Percentiles rank a stretch among this genome's conserved stretches.
These are phyloP conservation scores for Trypanosoma scelopori DNA, from an alignment of 208 protist species.

Conservation along the genomic window DNA sequence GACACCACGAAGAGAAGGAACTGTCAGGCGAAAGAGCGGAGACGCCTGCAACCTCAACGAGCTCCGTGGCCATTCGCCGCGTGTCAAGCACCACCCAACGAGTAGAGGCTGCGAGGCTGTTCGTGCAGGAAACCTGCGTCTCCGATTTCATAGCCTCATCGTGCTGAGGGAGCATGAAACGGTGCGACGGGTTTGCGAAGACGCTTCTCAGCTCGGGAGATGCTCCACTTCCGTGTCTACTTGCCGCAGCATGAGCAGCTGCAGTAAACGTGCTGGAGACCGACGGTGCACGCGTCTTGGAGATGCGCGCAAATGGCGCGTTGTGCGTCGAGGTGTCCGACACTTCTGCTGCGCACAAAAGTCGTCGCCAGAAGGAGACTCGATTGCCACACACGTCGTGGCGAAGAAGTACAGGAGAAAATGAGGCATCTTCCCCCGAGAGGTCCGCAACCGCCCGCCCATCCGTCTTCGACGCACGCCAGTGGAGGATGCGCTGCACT, in stretches of 20 bases:
- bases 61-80: not conserved
- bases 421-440: not conserved
- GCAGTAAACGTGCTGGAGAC: too few relatives aligned
- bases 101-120: not conserved
- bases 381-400: not conserved
- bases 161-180: not conserved
- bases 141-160: not conserved
- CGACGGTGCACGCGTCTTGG: too few relatives aligned
- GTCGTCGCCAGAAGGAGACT: slow-evolving; percentile 37
- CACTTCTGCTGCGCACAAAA: slow-evolving; percentile 53
- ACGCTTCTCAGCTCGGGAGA: slow-evolving; percentile 17
- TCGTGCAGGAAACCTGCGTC: not conserved
- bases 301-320: too few relatives aligned
- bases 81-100: slow-evolving; percentile 1
- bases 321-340: slow-evolving; percentile 33
- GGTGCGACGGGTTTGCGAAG: not conserved
- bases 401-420: not conserved
- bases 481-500: too few relatives aligned
- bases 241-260: too few relatives aligned
- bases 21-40: not conserved
- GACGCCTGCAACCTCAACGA: not conserved
- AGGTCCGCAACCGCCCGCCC: too few relatives aligned
- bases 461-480: too few relatives aligned
- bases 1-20: not conserved
- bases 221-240: too few relatives aligned